phyloP scores from a whole-genome alignment of 495 filamentous ascomycete species.

The Penicillium odoratum region DNA sequence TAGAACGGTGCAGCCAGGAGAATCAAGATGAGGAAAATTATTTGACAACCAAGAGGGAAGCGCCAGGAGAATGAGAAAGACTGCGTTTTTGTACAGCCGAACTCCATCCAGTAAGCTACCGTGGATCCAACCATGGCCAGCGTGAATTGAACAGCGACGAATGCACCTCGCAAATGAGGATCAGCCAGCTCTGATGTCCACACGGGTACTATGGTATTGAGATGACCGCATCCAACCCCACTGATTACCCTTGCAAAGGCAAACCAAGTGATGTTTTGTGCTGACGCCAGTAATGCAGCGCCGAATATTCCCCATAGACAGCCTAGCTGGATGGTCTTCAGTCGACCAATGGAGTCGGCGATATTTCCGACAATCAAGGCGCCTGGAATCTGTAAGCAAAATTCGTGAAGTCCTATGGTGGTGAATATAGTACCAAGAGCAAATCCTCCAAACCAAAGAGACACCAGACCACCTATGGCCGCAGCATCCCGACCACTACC shows the following conservation, averaged over 20 bases:
- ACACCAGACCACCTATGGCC: constrained; percentile 27
- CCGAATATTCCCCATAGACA: constrained; percentile 49
- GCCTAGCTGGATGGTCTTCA: constrained; percentile 47
- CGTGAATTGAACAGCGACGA: constrained; percentile 26
- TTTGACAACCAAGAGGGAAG: constrained; percentile 37
- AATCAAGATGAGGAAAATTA: constrained; percentile 28
- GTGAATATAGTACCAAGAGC: neutral
- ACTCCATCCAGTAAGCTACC: constrained; percentile 51
- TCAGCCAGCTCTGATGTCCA: constrained; percentile 44
- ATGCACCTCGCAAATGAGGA: constrained; percentile 18
- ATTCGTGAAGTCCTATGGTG: too few species aligned
- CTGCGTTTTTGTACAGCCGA: constrained; percentile 40
- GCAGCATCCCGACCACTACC: constrained; percentile 24
- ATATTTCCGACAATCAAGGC: constrained; percentile 21
- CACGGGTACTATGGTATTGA: constrained; percentile 40
- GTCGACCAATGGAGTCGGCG: constrained; percentile 47
- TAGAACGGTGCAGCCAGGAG: constrained; percentile 36
- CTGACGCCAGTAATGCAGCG: constrained; percentile 44
- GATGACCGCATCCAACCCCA: constrained; percentile 50
- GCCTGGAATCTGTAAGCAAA: neutral
- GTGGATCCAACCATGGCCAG: neutral
- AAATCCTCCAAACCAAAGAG: constrained; percentile 31
- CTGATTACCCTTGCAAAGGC: constrained; percentile 50
- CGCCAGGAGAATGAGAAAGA: constrained; percentile 32
- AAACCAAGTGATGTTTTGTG: constrained; percentile 45